Percentiles rank a stretch among this genome's conserved stretches.
phyloP scores from a whole-genome alignment of 176 grass and related monocot species.

The Pontederia paniculata region DNA sequence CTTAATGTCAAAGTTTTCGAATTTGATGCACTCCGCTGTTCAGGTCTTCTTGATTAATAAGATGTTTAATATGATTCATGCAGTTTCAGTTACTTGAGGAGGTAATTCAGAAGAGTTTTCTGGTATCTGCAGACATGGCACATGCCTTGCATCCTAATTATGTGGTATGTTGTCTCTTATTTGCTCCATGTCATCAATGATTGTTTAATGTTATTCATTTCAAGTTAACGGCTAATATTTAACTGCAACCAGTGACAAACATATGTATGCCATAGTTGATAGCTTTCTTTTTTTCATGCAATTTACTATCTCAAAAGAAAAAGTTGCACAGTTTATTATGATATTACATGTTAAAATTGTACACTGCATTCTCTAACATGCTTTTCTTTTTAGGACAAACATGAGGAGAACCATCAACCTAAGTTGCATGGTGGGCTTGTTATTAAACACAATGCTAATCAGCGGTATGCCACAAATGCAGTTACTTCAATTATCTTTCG shows the following conservation, averaged over 20 bases:
- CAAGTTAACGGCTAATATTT: too few species aligned
- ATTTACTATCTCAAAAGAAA: too few species aligned
- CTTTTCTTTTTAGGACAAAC: conserved; percentile 59
- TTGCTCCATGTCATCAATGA: too few species aligned
- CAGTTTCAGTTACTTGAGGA: conserved; percentile 57
- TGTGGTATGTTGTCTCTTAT: conserved; percentile 37
- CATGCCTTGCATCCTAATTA: conserved; percentile 94
- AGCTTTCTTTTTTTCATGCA: too few species aligned
- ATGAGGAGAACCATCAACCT: conserved; percentile 97
- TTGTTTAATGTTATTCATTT: too few species aligned
- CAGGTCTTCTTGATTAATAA: too few species aligned
- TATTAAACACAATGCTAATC: conserved; percentile 94
- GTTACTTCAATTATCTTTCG: conserved; percentile 76
- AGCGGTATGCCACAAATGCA: conserved; percentile 93
- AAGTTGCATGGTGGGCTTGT: conserved; percentile 93
- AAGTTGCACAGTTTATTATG: too few species aligned
- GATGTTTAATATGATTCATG: neutral
- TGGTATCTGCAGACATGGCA: conserved; percentile 98
- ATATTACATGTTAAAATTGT: conserved; percentile 8
- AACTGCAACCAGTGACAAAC: too few species aligned
- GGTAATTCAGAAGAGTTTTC: conserved; percentile 81
- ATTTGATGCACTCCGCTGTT: too few species aligned
- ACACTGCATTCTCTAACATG: neutral
- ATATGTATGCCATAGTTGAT: too few species aligned
- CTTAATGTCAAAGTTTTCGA: too few species aligned